Percentiles rank a stretch among this genome's conserved stretches.
phyloP scores from a whole-genome alignment of 345 rosid species.

The Moricandia arvensis region DNA sequence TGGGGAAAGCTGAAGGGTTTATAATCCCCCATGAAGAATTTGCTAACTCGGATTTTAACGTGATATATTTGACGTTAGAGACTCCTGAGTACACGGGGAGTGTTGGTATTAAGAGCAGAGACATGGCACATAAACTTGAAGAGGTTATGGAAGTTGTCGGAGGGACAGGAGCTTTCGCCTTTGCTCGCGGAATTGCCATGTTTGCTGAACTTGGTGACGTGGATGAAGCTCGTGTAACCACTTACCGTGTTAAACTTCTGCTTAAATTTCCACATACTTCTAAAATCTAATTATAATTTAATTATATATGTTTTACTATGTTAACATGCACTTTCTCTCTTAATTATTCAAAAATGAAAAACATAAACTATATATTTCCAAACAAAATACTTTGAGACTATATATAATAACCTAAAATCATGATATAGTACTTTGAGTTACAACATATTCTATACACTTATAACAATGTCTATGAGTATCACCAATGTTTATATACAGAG shows the following conservation, averaged over 20 bases:
- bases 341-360: no score
- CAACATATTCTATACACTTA: conserved; percentile 28
- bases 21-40: conserved; percentile 60
- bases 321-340: no score
- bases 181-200: conserved; percentile 70
- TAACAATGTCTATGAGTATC: conserved; percentile 30
- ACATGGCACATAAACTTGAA: conserved; percentile 33
- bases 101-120: conserved; percentile 57
- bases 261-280: conserved; percentile 61
- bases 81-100: conserved; percentile 59
- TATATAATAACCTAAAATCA: neutral
- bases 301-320: no score
- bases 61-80: conserved; percentile 66
- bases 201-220: conserved; percentile 39
- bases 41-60: conserved; percentile 61
- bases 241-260: conserved; percentile 75
- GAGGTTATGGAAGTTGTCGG: conserved; percentile 68
- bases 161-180: conserved; percentile 81
- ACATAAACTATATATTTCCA: no score
- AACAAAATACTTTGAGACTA: neutral
- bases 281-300: neutral
- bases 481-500: conserved; percentile 21
- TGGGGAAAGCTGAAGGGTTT: conserved; percentile 81
- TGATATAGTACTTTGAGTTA: neutral
- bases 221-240: conserved; percentile 27